Evolutionary conservation across 306 rosid genomes (phyloP).

Genomic region (Begonia peltatifolia): DNA sequence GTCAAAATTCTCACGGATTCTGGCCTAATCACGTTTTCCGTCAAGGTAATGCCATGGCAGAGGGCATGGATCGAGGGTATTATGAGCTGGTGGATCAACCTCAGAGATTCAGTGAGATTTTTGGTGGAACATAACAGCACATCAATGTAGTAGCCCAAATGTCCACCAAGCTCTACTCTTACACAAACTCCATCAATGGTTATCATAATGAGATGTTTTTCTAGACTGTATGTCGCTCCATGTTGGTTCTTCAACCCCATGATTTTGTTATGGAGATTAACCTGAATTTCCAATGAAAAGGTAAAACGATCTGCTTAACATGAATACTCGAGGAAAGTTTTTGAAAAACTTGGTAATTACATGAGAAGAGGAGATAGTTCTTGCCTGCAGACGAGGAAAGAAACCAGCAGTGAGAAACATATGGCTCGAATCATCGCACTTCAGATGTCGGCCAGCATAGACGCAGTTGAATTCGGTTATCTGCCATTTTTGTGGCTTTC

Average conservation of each 20-base stretch:
- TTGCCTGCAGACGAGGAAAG: constrained; percentile 88
- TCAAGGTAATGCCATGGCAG: constrained; percentile 66
- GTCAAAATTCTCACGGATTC: constrained; percentile 65
- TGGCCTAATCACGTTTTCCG: constrained; percentile 65
- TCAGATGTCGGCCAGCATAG: constrained; percentile 72
- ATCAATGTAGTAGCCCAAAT: constrained; percentile 57
- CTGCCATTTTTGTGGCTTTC: constrained; percentile 73
- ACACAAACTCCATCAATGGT: constrained; percentile 69
- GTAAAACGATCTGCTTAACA: constrained; percentile 11
- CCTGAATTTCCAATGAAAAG: constrained; percentile 34
- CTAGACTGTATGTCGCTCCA: constrained; percentile 87
- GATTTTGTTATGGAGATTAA: constrained; percentile 72
- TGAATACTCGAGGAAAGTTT: not conserved
- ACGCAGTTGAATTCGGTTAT: constrained; percentile 40
- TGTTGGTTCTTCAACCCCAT: constrained; percentile 56
- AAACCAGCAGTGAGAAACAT: constrained; percentile 82
- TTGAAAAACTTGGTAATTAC: not conserved
- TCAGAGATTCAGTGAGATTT: constrained; percentile 71
- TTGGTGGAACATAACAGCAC: constrained; percentile 77
- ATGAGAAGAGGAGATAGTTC: constrained; percentile 13
- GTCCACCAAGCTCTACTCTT: constrained; percentile 88
- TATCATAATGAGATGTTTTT: constrained; percentile 70
- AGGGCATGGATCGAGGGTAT: constrained; percentile 73
- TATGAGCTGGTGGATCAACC: constrained; percentile 60
- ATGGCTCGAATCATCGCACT: constrained; percentile 93